phyloP scores from a whole-genome alignment of 1,284 basidiomycete species.

The Cryptococcus deneoformans region DNA sequence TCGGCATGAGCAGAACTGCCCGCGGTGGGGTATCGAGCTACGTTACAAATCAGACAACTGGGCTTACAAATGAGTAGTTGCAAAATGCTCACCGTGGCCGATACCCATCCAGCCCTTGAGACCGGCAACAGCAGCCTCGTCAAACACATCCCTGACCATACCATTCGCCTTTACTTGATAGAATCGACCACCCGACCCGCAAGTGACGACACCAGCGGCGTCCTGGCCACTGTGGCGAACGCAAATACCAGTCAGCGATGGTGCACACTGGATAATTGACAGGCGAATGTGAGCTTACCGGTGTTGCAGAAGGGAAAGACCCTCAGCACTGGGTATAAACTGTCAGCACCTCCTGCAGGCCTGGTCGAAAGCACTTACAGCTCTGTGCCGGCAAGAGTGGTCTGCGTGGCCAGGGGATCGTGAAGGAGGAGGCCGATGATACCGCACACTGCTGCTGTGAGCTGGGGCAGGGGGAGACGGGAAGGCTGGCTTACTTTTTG shows the following conservation, averaged over 20 bases:
- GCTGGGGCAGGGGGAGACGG: slow-evolving; percentile 21
- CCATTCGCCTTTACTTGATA: slow-evolving; percentile 99
- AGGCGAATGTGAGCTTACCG: slow-evolving; percentile 49
- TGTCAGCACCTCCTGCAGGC: neutral
- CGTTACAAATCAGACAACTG: slow-evolving; percentile 4
- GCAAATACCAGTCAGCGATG: neutral
- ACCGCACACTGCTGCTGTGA: slow-evolving; percentile 63
- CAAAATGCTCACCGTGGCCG: slow-evolving; percentile 73
- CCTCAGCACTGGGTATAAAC: slow-evolving; percentile 58
- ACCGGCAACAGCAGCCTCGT: slow-evolving; percentile 69
- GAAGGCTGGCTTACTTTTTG: slow-evolving; percentile 2
- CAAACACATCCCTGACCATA: slow-evolving; percentile 99
- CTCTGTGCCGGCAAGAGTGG: slow-evolving; percentile 64
- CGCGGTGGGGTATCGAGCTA: slow-evolving; percentile 96
- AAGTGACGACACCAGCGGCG: slow-evolving; percentile 97
- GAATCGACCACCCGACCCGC: slow-evolving; percentile 90
- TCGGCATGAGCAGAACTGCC: slow-evolving; percentile 97
- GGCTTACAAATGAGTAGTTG: neutral
- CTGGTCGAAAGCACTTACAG: slow-evolving; percentile 53
- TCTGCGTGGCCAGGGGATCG: slow-evolving; percentile 64
- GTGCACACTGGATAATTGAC: neutral
- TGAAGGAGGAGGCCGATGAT: slow-evolving; percentile 81
- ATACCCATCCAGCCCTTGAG: slow-evolving; percentile 95
- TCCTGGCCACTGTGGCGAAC: slow-evolving; percentile 69
- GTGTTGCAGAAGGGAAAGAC: slow-evolving; percentile 86